These are phyloP conservation scores for Rhynchospora tenuis DNA, from an alignment of 176 grass and related monocot genomes.

Conservation along the genomic window DNA sequence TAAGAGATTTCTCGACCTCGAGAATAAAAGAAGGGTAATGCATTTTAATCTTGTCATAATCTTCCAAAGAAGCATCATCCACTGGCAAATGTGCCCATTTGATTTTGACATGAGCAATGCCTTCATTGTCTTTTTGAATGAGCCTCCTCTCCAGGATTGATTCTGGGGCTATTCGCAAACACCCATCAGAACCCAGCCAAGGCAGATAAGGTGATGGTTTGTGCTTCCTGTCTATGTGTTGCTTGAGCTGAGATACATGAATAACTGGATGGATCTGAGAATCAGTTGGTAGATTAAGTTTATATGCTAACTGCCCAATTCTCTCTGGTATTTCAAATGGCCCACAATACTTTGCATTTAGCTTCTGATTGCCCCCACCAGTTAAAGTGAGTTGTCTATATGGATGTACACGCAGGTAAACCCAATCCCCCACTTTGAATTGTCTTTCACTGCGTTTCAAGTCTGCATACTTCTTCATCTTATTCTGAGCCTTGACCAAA, in stretches of 20 bases:
- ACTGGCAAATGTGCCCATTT: no score
- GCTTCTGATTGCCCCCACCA: background rate
- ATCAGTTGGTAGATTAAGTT: background rate
- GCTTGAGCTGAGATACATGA: background rate
- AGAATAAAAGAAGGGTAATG: no score
- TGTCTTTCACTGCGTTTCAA: background rate
- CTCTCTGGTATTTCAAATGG: background rate
- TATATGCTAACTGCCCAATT: background rate
- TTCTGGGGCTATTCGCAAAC: no score
- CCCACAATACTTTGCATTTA: background rate
- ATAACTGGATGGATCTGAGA: background rate
- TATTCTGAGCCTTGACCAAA: background rate
- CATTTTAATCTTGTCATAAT: no score
- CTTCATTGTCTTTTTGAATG: no score
- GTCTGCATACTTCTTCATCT: background rate
- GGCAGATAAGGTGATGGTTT: no score
- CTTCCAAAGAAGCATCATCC: no score
- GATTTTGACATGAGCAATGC: no score
- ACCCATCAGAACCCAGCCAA: no score
- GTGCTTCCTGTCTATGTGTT: no score
- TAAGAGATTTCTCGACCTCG: no score
- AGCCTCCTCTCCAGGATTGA: no score
- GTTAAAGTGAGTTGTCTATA: background rate
- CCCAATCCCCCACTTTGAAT: background rate
- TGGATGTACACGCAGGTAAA: background rate